Base-by-base conservation (phyloP, 345 rosid species). In the Euphorbia pulcherrima region DNA sequence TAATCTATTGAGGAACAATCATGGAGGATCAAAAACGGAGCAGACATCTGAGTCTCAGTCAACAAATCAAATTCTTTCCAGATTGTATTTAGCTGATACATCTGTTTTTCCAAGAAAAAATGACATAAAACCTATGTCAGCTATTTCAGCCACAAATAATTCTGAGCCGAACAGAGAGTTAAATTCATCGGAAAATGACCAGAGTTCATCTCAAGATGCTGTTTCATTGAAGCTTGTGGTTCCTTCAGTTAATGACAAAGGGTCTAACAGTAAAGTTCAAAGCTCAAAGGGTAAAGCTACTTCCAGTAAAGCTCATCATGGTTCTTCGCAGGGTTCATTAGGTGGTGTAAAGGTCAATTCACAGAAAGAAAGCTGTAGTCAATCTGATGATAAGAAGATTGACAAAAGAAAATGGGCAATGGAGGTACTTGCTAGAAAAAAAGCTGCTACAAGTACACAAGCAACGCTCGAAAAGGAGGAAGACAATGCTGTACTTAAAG, bases 321-420 rank as follows among this genome's bases (percentile, higher is more conserved):
- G 80, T 46, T 41, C 76, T 29, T 30, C 67, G 14, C 62, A 23
- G 39, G 58, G 77, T 37, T 28, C 71, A 48, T 68, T 64, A 53
- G 81, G 81, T 68, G 69, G 70, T 80, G 71, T 79, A 37, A 78
- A 77, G 62, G 57, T 70, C 62, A 75, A 72, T 62, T 61, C 60
- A 12, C 71, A 23, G 60, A 87, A 82, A 71, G 90, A 78, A 60
- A 64, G 37, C 18, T 67, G 51, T 73, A 78, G 40, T 69, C 78
- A 74, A 52, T 67, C 84, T 40, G 88, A 81, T 60, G 91, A 86
- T 67, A 79, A 69, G 68, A 94, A 85, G 81, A 69, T 73, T 67
- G 99, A 94, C 83, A 91, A 88, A 83, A 88, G 92, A 70, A 91
- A 91, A 77, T 91, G 92, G 95, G 99, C 99, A 57, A 71, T 89